Evolutionary conservation across 2,329 filamentous ascomycete genomes (phyloP), one percentile per base, ranked within the genome.

Genomic region (Cladophialophora exuberans): DNA sequence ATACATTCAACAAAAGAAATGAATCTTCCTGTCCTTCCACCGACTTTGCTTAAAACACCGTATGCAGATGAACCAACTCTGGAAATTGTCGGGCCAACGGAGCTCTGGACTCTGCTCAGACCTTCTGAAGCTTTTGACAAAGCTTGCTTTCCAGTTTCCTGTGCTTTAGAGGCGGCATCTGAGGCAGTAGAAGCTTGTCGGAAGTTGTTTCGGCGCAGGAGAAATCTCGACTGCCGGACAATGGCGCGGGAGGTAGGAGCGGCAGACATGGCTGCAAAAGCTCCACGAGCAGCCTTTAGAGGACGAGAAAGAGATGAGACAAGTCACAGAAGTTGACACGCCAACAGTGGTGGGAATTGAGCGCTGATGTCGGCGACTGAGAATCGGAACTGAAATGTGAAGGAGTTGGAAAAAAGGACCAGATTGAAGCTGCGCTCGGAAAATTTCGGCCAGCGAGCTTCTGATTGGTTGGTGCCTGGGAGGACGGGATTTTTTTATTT

Each of bases 1-100:
- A 78, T 83, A 97, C 94, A 87, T 82, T 97, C 89, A 69, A 94
- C 80, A 69, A 92, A 89, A 66, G 79, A 80, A 72, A 96, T 83
- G 65, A 92, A 70, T 74, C 82, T 84, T 68, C 90, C 91, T 60
- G 90, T 92, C 67, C 88, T 84, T 68, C 93, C 93, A 69, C 91
- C 92, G 71, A 92, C 81, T 76, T 85, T 88, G 72, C 84, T 80
- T 65, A 96, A 76, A 54, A 88, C 84, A 69, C 77, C 83, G 64
- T 80, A 76, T 64, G 87, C 76, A 52, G 84, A 82, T 70, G 84
- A 83, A 54, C 88, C 88, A 65, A 88, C 89, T 70, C 83, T 86
- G 65, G 83, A 81, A 66, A 95, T 79, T 59, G 86, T 89, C 59
- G 89, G 86, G 54, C 89, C 89, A 66, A 91, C 92, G 50, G 89